Conservation (phyloP, 306 rosid species). For the Pyrus betulifolia region DNA sequence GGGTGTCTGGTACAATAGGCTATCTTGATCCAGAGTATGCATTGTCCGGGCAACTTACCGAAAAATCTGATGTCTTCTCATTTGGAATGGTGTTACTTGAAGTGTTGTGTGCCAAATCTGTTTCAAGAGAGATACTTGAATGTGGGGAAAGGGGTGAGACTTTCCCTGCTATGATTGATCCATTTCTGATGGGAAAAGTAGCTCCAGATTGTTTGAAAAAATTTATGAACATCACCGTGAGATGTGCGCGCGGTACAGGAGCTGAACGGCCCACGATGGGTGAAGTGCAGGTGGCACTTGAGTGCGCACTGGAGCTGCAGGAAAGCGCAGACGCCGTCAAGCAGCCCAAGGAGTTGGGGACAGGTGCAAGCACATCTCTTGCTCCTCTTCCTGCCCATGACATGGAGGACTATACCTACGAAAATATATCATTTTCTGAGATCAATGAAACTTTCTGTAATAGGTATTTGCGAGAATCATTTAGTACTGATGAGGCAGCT, state of each 20-base stretch:
- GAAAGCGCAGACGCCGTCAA: conserved; percentile 4
- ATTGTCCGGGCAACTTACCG: background rate
- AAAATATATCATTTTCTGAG: background rate
- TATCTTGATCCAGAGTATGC: background rate
- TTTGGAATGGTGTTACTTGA: background rate
- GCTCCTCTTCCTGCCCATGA: background rate
- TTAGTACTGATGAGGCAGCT: too few species aligned
- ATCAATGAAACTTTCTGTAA: background rate
- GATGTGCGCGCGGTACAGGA: conserved; percentile 1
- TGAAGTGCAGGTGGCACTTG: conserved; percentile 30
- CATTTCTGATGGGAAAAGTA: conserved; percentile 16
- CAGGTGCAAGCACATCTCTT: background rate
- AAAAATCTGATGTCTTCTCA: background rate
- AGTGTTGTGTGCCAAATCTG: background rate
- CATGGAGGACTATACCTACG: background rate
- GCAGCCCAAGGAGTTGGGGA: background rate
- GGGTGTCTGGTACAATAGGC: background rate
- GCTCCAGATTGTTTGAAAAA: conserved; percentile 13
- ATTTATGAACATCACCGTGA: background rate
- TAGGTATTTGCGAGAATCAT: too few species aligned
- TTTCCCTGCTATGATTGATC: background rate
- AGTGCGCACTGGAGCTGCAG: conserved; percentile 18
- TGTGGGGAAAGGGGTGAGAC: too few species aligned
- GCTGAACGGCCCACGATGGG: conserved; percentile 1
- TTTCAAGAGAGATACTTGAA: rapidly evolving